Base-by-base conservation (phyloP, 495 filamentous ascomycete species). In the Beverwykella pulmonaria region DNA sequence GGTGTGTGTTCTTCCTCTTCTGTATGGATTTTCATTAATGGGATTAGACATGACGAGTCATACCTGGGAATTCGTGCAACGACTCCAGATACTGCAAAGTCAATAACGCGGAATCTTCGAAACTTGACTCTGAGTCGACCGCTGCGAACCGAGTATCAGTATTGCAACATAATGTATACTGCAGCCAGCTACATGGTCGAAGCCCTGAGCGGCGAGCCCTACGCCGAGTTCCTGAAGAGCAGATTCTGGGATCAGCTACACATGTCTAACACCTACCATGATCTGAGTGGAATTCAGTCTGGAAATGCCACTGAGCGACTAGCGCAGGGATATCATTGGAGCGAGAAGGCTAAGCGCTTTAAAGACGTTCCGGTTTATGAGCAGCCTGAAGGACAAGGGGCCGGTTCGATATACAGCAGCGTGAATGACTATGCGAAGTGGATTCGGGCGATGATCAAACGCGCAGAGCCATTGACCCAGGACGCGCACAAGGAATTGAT, bases 161-260 rank as follows among this genome's bases (percentile, higher is more conserved):
- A 55, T 20, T 34, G 30, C 52, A 55, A 55, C 27, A 55, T 55
- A 7, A 20, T 55, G 20, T 55, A 55, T 26, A 55, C 52, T 2
- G 25, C 30, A 10, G 52, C 52, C 3, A 9, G 20, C 8, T 22
- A 55, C 17, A 15, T 36, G 8, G 27, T 55, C 25, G 52, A 55
- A 20, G 14, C 9, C 27, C 52, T 55, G 20, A 17, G 20, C 4
- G 22, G n/a, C 2, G 29, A 10, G 29, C 8, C 15, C 27, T 55
- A 29, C 52, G 52, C 26, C 15, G n/a, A 15, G 2, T 55, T 32
- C 30, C 7, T 55, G n/a, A n/a, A 20, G n/a, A 34, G 15, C 17
- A 2, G 29, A 14, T 19, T 55, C 27, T 55, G 52, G 52, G 17
- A 32, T 2, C 52, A 25, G 6, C 52, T 55, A 8, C 14, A 34